A percentile compares a stretch with the other conserved stretches of the same genome.
Conservation (phyloP, 1,139 yeast genomes). For the Debaryomycetaceae sp. region DNA sequence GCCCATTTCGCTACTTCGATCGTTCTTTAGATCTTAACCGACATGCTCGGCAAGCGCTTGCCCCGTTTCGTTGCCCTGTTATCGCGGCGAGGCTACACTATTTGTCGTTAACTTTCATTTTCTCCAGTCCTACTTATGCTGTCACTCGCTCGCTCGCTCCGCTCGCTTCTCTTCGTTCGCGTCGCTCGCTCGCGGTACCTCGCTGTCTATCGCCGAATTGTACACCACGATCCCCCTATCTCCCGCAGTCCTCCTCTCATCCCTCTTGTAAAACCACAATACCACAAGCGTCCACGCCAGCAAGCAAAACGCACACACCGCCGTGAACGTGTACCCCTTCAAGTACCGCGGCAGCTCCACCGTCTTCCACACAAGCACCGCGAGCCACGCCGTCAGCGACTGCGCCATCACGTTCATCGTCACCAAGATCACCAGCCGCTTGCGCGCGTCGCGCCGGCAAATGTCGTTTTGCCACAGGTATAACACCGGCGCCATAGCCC, state of each 20-base stretch:
- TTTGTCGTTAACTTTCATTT: too few relatives aligned
- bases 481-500: slow-evolving; percentile 49
- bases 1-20: too few relatives aligned
- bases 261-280: slow-evolving; percentile 52
- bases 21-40: too few relatives aligned
- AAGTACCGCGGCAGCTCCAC: slow-evolving; percentile 36
- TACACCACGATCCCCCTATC: slow-evolving; percentile 50
- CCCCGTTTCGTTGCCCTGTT: too few relatives aligned
- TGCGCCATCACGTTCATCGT: slow-evolving; percentile 43
- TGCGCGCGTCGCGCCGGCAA: slow-evolving; percentile 40
- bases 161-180: too few relatives aligned
- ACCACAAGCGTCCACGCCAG: slow-evolving; percentile 52
- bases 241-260: slow-evolving; percentile 48
- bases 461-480: slow-evolving; percentile 46
- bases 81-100: too few relatives aligned
- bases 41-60: too few relatives aligned
- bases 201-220: slow-evolving; percentile 26
- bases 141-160: too few relatives aligned
- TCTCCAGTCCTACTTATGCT: too few relatives aligned
- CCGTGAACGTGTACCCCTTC: slow-evolving; percentile 46
- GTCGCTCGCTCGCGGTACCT: too few relatives aligned
- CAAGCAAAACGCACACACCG: slow-evolving; percentile 48
- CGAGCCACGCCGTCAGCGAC: slow-evolving; percentile 40
- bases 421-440: slow-evolving; percentile 41
- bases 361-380: slow-evolving; percentile 47